phyloP scores from a whole-genome alignment of 371 early-diverging fungal genomes.

The Blakeslea trispora region DNA sequence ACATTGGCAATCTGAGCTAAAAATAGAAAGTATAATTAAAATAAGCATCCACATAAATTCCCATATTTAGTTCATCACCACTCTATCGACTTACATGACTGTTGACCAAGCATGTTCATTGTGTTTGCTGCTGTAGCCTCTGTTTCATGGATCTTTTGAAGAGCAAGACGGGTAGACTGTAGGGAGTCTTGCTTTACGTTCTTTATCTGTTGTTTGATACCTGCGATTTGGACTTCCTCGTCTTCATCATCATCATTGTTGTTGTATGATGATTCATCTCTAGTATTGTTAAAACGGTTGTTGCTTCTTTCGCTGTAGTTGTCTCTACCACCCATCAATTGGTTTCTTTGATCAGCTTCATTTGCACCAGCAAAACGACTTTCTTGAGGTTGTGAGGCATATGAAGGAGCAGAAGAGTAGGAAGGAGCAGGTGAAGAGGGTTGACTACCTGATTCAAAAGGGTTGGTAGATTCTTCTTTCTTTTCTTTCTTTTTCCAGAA shows the following conservation, averaged over 20 bases:
- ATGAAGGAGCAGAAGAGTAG: conserved; percentile 25
- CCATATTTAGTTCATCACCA: no score
- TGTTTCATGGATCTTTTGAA: conserved; percentile 66
- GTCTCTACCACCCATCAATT: conserved; percentile 13
- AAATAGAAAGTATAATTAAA: conserved; percentile 16
- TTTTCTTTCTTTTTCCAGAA: conserved; percentile 38
- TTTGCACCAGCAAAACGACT: conserved; percentile 10
- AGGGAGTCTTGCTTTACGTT: conserved; percentile 75
- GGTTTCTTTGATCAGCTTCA: conserved; percentile 24
- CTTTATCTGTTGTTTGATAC: conserved; percentile 65
- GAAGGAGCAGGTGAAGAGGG: conserved; percentile 27
- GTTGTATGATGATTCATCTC: not conserved
- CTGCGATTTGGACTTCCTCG: conserved; percentile 62
- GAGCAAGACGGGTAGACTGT: conserved; percentile 70
- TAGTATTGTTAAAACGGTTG: conserved; percentile 1
- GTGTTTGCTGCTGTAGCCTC: conserved; percentile 65
- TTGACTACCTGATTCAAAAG: conserved; percentile 23
- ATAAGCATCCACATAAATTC: not conserved
- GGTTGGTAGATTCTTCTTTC: conserved; percentile 25
- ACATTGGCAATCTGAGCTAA: conserved; percentile 61
- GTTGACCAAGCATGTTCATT: conserved; percentile 65
- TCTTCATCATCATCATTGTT: conserved; percentile 44
- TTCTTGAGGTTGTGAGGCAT: conserved; percentile 16
- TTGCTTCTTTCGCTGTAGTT: conserved; percentile 2
- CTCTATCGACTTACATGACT: conserved; percentile 55